Base-by-base conservation (phyloP, 2,329 filamentous ascomycete species). In the Cladosporium sp. region DNA sequence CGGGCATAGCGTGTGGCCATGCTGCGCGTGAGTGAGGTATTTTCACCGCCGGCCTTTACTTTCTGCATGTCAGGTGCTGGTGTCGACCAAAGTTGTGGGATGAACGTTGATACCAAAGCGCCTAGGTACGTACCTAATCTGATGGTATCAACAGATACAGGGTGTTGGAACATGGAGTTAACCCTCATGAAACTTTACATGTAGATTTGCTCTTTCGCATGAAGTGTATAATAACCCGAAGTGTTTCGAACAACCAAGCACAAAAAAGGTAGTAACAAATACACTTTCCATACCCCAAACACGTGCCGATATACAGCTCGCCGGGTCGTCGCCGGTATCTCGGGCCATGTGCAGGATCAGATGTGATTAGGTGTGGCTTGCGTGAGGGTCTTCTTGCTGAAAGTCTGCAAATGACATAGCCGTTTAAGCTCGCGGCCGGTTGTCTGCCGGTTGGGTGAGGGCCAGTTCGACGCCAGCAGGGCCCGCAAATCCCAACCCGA, bases 401-500 rank as follows among this genome's bases (percentile, higher is more conserved):
- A 21, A 21, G 41, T 47, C n/a, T 21, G 3, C n/a, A 21, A 11
- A 59, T 59, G 57, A 59, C 57, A 59, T 59, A 30, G 57, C 30
- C 52, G 52, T 55, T 59, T 47, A 59, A 57, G 57, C 57, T 59
- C 57, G 11, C 57, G 57, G 38, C 11, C 57, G 57, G 38, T 38
- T 14, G 21, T 47, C 38, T 30, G 57, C 36, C 38, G 57, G 26
- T 41, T 28, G 36, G 38, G 36, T 59, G 57, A 59, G 57, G 12
- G 57, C 57, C 57, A 28, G 12, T 6, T 4, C 12, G 26, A 28
- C 18, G n/a, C 21, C 21, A 55, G 32, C 34, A 44, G 30, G 51
- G 55, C 34, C 55, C 55, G 55, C 55, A 15, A 59, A 59, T 59
- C 57, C 57, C 57, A 59, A 59, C 57, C 34, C 32, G 34, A 58